phyloP scores from a whole-genome alignment of 2,329 filamentous ascomycete genomes.

The Plectosphaerella plurivora region DNA sequence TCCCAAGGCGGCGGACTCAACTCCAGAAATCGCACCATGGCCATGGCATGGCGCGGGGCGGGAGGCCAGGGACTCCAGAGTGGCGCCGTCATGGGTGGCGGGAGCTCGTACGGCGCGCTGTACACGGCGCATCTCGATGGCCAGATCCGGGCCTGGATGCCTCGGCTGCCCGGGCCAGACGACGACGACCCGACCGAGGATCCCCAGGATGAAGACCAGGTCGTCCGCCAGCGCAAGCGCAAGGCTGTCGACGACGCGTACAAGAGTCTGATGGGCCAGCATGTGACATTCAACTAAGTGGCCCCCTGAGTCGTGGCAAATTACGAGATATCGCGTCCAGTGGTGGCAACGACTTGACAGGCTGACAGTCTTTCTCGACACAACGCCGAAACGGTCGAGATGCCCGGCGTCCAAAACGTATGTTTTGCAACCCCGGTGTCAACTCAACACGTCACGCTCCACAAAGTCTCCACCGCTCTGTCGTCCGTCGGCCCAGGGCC shows the following conservation, averaged over 20 bases:
- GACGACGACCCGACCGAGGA: constrained; percentile 32
- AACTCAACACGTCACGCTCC: neutral
- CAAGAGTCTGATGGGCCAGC: constrained; percentile 66
- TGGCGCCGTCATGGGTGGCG: constrained; percentile 57
- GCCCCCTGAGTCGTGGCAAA: too few relatives aligned
- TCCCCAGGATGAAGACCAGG: constrained; percentile 32
- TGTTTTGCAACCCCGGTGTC: neutral
- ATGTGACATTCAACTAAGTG: constrained; percentile 55
- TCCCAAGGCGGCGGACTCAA: constrained; percentile 45
- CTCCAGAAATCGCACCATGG: constrained; percentile 63
- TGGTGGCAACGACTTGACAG: too few relatives aligned
- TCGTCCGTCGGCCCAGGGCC: neutral
- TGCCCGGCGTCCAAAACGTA: neutral
- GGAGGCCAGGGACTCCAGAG: constrained; percentile 55
- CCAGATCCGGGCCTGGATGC: constrained; percentile 75
- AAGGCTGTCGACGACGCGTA: constrained; percentile 79
- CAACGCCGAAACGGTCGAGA: too few relatives aligned
- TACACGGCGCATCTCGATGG: constrained; percentile 85
- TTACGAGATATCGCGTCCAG: too few relatives aligned
- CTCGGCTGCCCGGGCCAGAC: constrained; percentile 48
- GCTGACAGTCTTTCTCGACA: too few relatives aligned
- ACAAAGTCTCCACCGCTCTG: neutral
- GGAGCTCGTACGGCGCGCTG: constrained; percentile 49
- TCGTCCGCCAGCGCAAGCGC: constrained; percentile 57
- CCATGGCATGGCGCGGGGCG: constrained; percentile 65